Evolutionary conservation across 2,329 filamentous ascomycete genomes (phyloP).

Genomic region (Aspergillus carbonarius): DNA sequence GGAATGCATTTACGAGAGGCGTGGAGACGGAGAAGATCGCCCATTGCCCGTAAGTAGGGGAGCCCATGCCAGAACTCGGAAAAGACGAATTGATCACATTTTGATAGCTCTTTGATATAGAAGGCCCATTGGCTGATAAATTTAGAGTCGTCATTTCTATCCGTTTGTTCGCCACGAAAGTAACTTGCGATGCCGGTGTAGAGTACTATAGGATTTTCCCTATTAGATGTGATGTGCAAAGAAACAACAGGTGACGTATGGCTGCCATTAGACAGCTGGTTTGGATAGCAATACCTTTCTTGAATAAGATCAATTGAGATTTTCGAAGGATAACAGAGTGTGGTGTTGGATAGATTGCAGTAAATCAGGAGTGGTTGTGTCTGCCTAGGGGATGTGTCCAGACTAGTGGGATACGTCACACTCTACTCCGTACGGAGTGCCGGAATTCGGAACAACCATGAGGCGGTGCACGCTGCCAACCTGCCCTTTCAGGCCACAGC

Average conservation of each 20-base stretch:
- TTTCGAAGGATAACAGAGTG: neutral
- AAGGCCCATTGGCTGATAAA: conserved; percentile 74
- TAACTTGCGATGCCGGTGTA: neutral
- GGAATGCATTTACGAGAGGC: conserved; percentile 88
- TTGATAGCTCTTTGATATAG: conserved; percentile 74
- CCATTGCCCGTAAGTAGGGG: conserved; percentile 87
- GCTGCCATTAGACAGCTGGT: neutral
- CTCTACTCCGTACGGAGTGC: neutral
- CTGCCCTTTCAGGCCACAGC: too few species aligned
- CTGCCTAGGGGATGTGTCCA: neutral
- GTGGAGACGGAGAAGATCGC: conserved; percentile 90
- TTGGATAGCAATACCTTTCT: neutral
- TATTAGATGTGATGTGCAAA: neutral
- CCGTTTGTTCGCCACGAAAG: neutral
- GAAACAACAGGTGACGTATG: too few species aligned
- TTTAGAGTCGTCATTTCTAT: conserved; percentile 73
- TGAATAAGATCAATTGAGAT: neutral
- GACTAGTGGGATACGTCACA: conserved; percentile 1
- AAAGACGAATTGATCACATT: conserved; percentile 62
- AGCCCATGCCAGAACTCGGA: conserved; percentile 60
- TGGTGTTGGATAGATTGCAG: neutral
- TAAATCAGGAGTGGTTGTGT: neutral
- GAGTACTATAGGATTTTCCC: neutral
- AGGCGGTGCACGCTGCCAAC: conserved; percentile 5
- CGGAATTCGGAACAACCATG: neutral